Percentiles rank a stretch among this genome's conserved stretches.
Conservation (phyloP, 768 basidiomycete genomes). For the Termitomyces sp. region DNA sequence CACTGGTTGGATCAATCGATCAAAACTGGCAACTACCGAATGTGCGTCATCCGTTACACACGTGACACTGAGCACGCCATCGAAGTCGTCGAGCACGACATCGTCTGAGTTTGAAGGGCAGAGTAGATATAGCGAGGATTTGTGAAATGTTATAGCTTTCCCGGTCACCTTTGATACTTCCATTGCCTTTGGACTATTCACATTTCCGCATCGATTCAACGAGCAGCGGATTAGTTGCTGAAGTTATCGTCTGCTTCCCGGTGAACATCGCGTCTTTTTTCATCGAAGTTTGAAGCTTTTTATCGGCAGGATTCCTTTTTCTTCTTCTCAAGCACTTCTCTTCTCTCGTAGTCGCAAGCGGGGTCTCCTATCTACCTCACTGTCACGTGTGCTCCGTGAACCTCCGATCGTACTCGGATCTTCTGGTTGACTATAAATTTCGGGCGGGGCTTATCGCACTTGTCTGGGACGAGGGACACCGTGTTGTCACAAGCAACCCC, state of each 20-base stretch:
- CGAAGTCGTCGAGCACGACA: conserved; percentile 28
- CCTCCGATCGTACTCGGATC: not conserved
- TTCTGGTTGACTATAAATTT: not conserved
- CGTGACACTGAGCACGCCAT: conserved; percentile 20
- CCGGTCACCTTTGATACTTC: not conserved
- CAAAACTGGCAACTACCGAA: too few species aligned
- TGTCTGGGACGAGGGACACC: not conserved
- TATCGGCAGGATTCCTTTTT: not conserved
- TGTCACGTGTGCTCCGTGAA: not conserved
- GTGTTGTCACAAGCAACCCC: not conserved
- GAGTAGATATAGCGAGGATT: conserved; percentile 22
- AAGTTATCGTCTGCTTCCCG: not conserved
- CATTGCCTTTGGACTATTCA: too few species aligned
- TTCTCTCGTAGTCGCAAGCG: not conserved
- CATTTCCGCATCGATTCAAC: not conserved
- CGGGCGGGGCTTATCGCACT: not conserved
- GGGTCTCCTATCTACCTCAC: not conserved
- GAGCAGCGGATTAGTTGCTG: not conserved
- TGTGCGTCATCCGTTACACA: not conserved
- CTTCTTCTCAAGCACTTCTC: too few species aligned
- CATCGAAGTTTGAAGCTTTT: too few species aligned
- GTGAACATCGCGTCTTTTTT: not conserved
- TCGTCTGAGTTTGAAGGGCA: conserved; percentile 34
- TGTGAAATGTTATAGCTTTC: conserved; percentile 4
- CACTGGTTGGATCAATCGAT: too few species aligned